phyloP scores from a whole-genome alignment of 2,329 filamentous ascomycete genomes.

The Mycocentrospora acerina region DNA sequence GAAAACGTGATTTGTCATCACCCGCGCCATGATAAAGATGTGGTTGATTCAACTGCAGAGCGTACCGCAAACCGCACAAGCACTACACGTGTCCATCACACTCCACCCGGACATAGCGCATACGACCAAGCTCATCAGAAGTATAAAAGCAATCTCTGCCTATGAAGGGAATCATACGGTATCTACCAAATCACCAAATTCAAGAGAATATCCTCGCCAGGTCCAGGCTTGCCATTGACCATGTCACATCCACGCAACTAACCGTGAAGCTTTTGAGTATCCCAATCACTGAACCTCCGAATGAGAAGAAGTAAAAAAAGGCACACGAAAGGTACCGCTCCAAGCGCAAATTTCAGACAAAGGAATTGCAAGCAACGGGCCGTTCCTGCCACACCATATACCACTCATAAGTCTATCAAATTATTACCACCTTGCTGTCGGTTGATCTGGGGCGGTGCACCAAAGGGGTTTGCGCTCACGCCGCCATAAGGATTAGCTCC shows the following conservation, averaged over 20 bases:
- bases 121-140: slow-evolving; percentile 8
- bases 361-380: slow-evolving; percentile 10
- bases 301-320: slow-evolving; percentile 10
- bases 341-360: slow-evolving; percentile 23
- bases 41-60: too few relatives aligned
- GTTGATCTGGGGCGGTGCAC: slow-evolving; percentile 46
- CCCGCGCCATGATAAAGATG: too few relatives aligned
- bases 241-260: slow-evolving; percentile 5
- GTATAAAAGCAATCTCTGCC: slow-evolving; percentile 9
- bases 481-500: slow-evolving; percentile 47
- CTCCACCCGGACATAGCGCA: slow-evolving; percentile 6
- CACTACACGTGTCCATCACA: slow-evolving; percentile 3
- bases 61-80: too few relatives aligned
- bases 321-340: slow-evolving; percentile 14
- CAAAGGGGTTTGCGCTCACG: slow-evolving; percentile 58
- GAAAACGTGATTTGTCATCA: too few relatives aligned
- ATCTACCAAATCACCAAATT: slow-evolving; percentile 13
- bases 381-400: not conserved
- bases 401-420: slow-evolving; percentile 61
- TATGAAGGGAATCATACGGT: slow-evolving; percentile 18
- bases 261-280: slow-evolving; percentile 17
- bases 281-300: slow-evolving; percentile 12
- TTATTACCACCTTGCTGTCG: slow-evolving; percentile 55
- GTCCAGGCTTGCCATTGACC: not conserved
- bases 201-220: not conserved